Evolutionary conservation across 257 asterid genomes (phyloP), one percentile per base, ranked within the genome.

Genomic region (Salvia miltiorrhiza): DNA sequence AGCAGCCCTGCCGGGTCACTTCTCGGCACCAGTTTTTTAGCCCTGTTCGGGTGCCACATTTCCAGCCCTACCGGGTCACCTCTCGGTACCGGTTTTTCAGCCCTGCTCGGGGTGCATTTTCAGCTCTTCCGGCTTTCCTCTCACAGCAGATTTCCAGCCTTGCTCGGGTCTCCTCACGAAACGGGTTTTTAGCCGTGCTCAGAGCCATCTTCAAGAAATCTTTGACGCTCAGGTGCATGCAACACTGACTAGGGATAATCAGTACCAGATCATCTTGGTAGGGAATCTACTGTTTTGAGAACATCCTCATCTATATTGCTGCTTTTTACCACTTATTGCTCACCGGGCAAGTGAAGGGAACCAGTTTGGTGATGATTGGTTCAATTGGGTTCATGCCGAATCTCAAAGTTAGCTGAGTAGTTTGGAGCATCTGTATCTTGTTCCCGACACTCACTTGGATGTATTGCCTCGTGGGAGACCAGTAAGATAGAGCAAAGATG

Each of bases 321-420:
- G 95, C 97, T 88, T 83, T 65, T 47, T 44, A 44, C 93, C 97
- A 3, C 96, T 92, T 64, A 65, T 77, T 62, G 84, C 88, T 80
- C 93, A 83, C 77, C 96, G 84, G 79, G 90, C 79, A 59, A 80
- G 95, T 71, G 88, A 90, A 43, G 98, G 98, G 48, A 90, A 92
- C 80, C 87, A 86, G 71, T 92, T 86, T 79, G 98, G 98, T 69
- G 98, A 97, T 66, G 90, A 92, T 76, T 88, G 88, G 88, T 78
- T 85, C 63, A 83, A 88, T 76, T 72, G 79, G 67, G 73, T 71
- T 65, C 80, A 80, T 62, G 57, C 80, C 40, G 87, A 85, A 73
- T 80, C 84, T 53, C 80, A 71, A 57, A 75, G 72, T 73, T 85
- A 76, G 76, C 44, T 85, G 44, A 80, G 63, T 44, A 86, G 73